These are phyloP conservation scores for Rhododendron ovatum DNA, from an alignment of 148 eudicot genomes.

Conservation along the genomic window DNA sequence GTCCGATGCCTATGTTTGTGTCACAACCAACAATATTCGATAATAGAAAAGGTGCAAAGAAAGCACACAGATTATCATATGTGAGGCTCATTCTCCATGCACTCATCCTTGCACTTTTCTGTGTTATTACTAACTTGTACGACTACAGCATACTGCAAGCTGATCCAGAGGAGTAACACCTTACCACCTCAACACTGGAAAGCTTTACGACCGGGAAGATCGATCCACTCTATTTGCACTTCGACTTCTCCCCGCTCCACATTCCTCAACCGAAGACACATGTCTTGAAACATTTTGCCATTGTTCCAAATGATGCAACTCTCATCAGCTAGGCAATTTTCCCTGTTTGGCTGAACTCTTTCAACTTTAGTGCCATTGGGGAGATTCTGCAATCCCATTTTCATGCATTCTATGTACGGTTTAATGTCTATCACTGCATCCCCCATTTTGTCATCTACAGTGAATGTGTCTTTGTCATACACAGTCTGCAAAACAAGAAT, in stretches of 20 bases:
- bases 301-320: slow-evolving; percentile 54
- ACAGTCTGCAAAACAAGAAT: slow-evolving; percentile 24
- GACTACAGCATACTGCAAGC: background rate
- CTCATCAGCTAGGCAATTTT: slow-evolving; percentile 51
- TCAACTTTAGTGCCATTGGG: slow-evolving; percentile 42
- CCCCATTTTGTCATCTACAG: slow-evolving; percentile 44
- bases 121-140: background rate
- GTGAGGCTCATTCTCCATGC: background rate
- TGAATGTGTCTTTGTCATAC: slow-evolving; percentile 44
- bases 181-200: background rate
- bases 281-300: slow-evolving; percentile 60
- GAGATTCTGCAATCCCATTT: slow-evolving; percentile 34
- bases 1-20: background rate
- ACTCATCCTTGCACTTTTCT: background rate
- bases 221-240: slow-evolving; percentile 13
- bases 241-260: slow-evolving; percentile 49
- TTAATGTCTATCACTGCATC: slow-evolving; percentile 32
- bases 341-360: slow-evolving; percentile 39
- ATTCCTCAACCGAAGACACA: slow-evolving; percentile 47
- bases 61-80: background rate
- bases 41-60: background rate
- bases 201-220: slow-evolving; percentile 12
- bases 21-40: background rate
- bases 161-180: background rate
- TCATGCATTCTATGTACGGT: slow-evolving; percentile 26